phyloP scores from a whole-genome alignment of 805 yeast genomes.

The Teunomyces funiuensis region DNA sequence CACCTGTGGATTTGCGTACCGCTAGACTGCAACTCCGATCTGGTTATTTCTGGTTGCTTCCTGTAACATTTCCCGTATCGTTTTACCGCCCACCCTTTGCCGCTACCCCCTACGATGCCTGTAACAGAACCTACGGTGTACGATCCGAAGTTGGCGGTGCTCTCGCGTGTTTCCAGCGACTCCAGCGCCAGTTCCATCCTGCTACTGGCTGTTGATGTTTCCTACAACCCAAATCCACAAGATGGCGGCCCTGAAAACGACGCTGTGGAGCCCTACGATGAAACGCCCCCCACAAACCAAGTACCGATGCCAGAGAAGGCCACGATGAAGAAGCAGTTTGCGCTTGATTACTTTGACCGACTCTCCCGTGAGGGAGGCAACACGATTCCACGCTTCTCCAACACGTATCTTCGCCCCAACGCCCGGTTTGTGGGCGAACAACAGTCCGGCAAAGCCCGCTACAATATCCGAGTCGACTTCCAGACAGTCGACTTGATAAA shows the following conservation, averaged over 20 bases:
- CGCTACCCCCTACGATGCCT: neutral
- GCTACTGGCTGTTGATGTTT: neutral
- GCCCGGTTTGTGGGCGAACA: constrained; percentile 66
- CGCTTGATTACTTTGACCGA: neutral
- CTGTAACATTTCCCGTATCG: too few relatives aligned
- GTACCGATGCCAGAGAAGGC: neutral
- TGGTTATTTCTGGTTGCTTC: too few relatives aligned
- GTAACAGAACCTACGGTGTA: neutral
- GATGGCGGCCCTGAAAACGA: neutral
- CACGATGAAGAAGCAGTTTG: neutral
- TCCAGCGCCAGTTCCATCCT: neutral
- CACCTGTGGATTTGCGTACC: too few relatives aligned
- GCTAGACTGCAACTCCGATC: too few relatives aligned
- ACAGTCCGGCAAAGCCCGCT: constrained; percentile 62
- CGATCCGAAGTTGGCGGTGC: constrained; percentile 3
- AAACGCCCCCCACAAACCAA: neutral
- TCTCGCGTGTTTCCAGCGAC: neutral
- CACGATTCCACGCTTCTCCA: constrained; percentile 34
- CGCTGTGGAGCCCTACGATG: neutral
- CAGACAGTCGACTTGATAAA: constrained; percentile 63
- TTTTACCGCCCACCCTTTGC: neutral
- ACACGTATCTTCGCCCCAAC: constrained; percentile 55
- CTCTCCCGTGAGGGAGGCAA: neutral
- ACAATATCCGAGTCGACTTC: constrained; percentile 67
- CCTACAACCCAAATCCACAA: neutral